Evolutionary conservation across 1,284 basidiomycete genomes (phyloP), one percentile per base, ranked within the genome.

Genomic region (Naganishia sp.): DNA sequence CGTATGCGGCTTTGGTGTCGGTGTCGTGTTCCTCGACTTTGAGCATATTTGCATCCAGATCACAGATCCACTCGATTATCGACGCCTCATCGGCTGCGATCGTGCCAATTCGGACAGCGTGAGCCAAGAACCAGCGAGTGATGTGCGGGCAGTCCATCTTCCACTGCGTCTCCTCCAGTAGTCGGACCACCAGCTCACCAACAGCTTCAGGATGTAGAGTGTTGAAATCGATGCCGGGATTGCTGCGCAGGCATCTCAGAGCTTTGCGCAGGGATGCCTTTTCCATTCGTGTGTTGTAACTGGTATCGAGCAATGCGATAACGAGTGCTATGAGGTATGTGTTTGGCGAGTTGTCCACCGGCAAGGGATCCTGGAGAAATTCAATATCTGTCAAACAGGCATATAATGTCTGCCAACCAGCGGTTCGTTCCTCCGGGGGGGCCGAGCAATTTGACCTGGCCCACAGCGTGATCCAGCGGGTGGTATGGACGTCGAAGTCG

Each of bases 51-150:
- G 31, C 11, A 13, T 61, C 58, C 47, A 61, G 45, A 15, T 61
- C 58, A 1, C 32, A 18, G 35, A 61, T 42, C 58, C 58, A 61
- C 21, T 23, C 18, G 7, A 35, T 15, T 15, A 61, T 51, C n/a
- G n/a, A 13, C 3, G 6, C 13, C n/a, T 25, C 11, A 39, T 50
- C 17, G 17, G 45, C 17, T 21, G 17, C n/a, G 32, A 39, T 17
- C 11, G 35, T 10, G 17, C 25, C 35, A 3, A 35, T 61, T 25
- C 58, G 45, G 11, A 42, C 13, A 6, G 31, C 35, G 42, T 61
- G 58, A n/a, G 58, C 58, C 13, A 61, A 47, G 35, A 61, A 61
- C 58, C 58, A 61, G 23, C 58, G 58, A 39, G 47, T 61, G 5
- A 61, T 41, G 10, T 61, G 58, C 11, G 58, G 58, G 25, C 58